Evolutionary conservation across 805 yeast genomes (phyloP).

Genomic region (Kodamaea neixiangensis): DNA sequence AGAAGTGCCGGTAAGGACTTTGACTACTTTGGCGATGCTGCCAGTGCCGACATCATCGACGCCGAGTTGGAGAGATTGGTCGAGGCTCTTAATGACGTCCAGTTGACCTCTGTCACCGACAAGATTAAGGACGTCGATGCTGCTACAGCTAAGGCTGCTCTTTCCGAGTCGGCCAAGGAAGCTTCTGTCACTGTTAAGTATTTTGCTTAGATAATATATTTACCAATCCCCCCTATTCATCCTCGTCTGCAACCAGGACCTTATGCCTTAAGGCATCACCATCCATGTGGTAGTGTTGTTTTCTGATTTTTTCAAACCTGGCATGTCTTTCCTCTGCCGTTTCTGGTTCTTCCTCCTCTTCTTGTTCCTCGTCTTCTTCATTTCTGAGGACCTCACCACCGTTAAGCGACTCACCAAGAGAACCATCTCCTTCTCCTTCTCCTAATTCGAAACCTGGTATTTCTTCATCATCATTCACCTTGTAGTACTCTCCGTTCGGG

Average conservation of each 20-base stretch:
- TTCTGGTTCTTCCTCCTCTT: conserved; percentile 38
- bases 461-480: conserved; percentile 52
- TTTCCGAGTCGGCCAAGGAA: conserved; percentile 56
- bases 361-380: conserved; percentile 36
- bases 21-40: conserved; percentile 81
- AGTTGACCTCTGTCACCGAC: conserved; percentile 72
- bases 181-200: conserved; percentile 36
- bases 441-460: conserved; percentile 59
- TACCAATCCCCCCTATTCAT: conserved; percentile 10
- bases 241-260: conserved; percentile 26
- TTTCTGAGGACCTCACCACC: conserved; percentile 43
- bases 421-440: conserved; percentile 48
- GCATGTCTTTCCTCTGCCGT: conserved; percentile 63
- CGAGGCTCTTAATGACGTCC: conserved; percentile 77
- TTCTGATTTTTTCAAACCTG: conserved; percentile 75
- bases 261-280: conserved; percentile 48
- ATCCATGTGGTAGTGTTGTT: conserved; percentile 70
- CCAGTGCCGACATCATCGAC: conserved; percentile 65
- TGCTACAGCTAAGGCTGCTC: conserved; percentile 57
- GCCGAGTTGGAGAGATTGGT: conserved; percentile 78
- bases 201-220: conserved; percentile 28
- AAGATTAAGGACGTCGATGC: conserved; percentile 60
- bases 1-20: conserved; percentile 82
- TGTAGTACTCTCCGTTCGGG: conserved; percentile 78
- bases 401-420: conserved; percentile 31